A percentile compares a stretch with the other conserved stretches of the same genome.
Conservation (phyloP, 2,329 filamentous ascomycete genomes). For the Ustulina deusta region DNA sequence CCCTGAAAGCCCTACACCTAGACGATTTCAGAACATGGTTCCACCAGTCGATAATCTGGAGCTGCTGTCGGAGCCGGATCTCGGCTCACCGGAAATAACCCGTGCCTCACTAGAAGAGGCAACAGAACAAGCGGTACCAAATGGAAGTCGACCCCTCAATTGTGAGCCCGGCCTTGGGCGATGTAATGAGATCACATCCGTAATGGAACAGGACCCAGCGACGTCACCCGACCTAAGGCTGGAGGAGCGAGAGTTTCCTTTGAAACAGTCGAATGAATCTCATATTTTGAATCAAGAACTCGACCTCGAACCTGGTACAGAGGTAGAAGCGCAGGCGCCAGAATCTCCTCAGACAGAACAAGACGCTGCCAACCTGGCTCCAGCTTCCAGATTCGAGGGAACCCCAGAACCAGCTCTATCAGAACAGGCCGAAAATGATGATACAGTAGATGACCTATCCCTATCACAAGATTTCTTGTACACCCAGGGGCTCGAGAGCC, state of each 20-base stretch:
- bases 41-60: constrained; percentile 14
- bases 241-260: not conserved
- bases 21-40: constrained; percentile 11
- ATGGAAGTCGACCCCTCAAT: constrained; percentile 28
- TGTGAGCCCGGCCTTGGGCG: constrained; percentile 21
- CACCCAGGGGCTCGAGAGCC: constrained; percentile 50
- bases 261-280: not conserved
- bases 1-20: constrained; percentile 36
- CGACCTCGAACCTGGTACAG: constrained; percentile 5
- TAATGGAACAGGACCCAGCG: not conserved
- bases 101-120: constrained; percentile 41
- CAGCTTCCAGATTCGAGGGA: constrained; percentile 34
- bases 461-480: constrained; percentile 38
- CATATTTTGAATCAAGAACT: not conserved
- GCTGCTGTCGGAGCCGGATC: constrained; percentile 31
- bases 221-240: not conserved
- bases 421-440: constrained; percentile 26
- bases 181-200: not conserved
- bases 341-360: constrained; percentile 12
- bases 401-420: constrained; percentile 34
- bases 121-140: constrained; percentile 36
- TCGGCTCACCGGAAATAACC: constrained; percentile 35
- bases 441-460: constrained; percentile 14
- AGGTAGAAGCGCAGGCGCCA: constrained; percentile 24
- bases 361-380: not conserved